Evolutionary conservation across 306 rosid species (phyloP).

Genomic region (Prunus mongolica): DNA sequence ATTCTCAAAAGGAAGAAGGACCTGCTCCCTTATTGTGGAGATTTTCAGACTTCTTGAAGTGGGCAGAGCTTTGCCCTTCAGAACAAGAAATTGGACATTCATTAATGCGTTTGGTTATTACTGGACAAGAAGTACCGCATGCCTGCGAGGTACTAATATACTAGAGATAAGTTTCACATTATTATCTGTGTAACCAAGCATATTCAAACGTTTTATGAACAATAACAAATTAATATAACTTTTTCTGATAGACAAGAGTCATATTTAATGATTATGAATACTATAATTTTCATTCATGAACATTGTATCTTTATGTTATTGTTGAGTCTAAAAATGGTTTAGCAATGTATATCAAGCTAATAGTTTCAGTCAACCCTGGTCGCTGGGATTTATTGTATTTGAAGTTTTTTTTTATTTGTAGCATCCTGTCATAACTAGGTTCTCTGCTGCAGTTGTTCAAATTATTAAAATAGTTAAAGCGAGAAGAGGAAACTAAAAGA

Average conservation of each 20-base stretch:
- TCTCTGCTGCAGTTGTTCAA: background rate
- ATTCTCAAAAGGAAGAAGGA: conserved; percentile 96
- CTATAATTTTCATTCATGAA: background rate
- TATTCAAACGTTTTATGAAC: background rate
- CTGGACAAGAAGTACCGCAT: conserved; percentile 98
- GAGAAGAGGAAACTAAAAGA: background rate
- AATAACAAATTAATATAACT: background rate
- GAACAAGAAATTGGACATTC: conserved; percentile 97
- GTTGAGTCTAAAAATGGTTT: background rate
- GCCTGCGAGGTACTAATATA: conserved; percentile 81
- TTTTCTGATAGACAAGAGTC: background rate
- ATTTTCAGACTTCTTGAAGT: conserved; percentile 93
- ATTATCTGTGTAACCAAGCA: background rate
- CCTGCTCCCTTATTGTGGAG: conserved; percentile 97
- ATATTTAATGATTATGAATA: background rate
- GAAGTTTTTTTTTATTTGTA: too few relatives aligned
- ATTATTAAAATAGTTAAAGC: background rate
- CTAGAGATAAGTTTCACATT: background rate
- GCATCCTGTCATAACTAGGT: background rate
- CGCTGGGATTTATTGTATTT: background rate
- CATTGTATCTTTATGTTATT: background rate
- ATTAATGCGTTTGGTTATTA: conserved; percentile 96
- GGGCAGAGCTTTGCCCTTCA: conserved; percentile 96
- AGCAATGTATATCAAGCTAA: too few relatives aligned
- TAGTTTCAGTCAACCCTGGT: background rate